Evolutionary conservation across 495 filamentous ascomycete species (phyloP), one percentile per base, ranked within the genome.

Genomic region (Stereocaulon alpinum): DNA sequence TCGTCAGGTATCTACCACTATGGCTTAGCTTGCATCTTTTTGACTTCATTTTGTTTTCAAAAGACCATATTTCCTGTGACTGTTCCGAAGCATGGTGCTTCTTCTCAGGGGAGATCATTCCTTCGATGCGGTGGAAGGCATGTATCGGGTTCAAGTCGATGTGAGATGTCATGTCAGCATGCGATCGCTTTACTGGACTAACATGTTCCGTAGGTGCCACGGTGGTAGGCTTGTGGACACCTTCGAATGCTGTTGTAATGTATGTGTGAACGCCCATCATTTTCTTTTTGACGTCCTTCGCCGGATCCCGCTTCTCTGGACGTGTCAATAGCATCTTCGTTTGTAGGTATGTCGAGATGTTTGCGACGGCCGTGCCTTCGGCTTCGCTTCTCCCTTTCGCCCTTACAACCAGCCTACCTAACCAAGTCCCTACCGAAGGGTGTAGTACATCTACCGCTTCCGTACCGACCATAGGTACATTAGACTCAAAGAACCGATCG

Each of bases 401-500:
- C 0, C n/a, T 56, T 29, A 18, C 40, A 24, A 43, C 27, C 40
- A 56, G n/a, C 0, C 7, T 3, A 10, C 30, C 40, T 30, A 56
- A 17, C 53, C 40, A 56, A 10, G 5, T 32, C 34, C 40, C 40
- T 22, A 56, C 53, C 10, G 53, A 56, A 32, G 29, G 27, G 40
- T 29, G 53, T 30, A 56, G 14, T 10, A 24, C 40, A 17, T 41
- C 40, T 9, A 41, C 17, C 15, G 40, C 40, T 43, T 56, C 40
- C 6, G 12, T 56, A 24, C 53, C 53, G 15, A 43, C 17, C 2
- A 27, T 3, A 22, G 40, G 37, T 24, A 20, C 1, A n/a, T 5
- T 30, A 29, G 14, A 56, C 17, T 56, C 53, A 15, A 42, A 45
- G 49, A 52, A 52, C 18, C 49, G 49, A 22, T 56, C 42, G 7